Base-by-base conservation (phyloP, 192 early-diverging fungal genomes). In the Linnemannia hyalina region DNA sequence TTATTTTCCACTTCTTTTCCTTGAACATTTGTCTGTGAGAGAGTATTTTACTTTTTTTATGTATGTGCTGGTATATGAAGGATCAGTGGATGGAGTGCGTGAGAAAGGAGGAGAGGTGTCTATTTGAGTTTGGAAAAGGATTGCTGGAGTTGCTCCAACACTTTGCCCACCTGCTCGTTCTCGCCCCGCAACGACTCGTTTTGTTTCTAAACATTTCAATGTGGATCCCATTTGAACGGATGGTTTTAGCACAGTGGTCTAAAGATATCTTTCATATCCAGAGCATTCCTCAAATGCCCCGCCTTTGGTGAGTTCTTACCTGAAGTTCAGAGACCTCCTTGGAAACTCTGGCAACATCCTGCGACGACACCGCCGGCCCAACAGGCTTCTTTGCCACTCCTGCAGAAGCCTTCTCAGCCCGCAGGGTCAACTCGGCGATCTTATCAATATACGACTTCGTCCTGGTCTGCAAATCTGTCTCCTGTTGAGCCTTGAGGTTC, bases 301-400 rank as follows among this genome's bases (percentile, higher is more conserved):
- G 20, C 3, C 40, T 42, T 22, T 9, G 11, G 42, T 5, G 35
- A 32, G 2, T n/a, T 60, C 20, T 75, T 88, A 91, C 90, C 78
- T 88, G 88, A 11, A 91, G 82, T 29, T 88, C 80, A 1, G 83
- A 79, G 70, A 91, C 70, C 71, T 88, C 81, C 38, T 85, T 29
- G 26, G 26, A 29, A 5, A 68, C 54, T 42, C 60, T 47, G n/a
- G 70, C 32, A 6, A 73, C 70, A 54, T 60, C 49, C 46, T 75
- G 52, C 41, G 44, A 32, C 26, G 40, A 23, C 40, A 26, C 32
- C 15, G 29, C 44, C 1, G 74, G 41, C 9, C 38, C 68, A 42
- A 32, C 7, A 60, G 55, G 23, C 29, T 65, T 22, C 29, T 46
- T 44, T 0, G 22, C 29, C 55, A 2, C 4, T 23, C 23, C 9